phyloP scores from a whole-genome alignment of 31 red algal genomes.

The Asparagopsis taxiformis region DNA sequence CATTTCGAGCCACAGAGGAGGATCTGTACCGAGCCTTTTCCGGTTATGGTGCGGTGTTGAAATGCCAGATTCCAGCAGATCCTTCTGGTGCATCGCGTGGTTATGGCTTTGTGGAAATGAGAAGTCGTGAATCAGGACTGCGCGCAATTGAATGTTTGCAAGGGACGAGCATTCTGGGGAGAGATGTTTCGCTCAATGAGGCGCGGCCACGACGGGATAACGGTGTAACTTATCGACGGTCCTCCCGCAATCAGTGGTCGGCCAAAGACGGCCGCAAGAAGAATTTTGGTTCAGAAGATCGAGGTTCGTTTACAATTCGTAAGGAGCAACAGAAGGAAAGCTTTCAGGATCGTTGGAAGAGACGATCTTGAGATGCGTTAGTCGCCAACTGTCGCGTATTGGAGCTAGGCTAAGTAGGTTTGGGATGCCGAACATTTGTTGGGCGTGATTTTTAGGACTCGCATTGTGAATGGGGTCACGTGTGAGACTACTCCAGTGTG shows the following conservation, averaged over 20 bases:
- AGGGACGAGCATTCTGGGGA: conserved; percentile 47
- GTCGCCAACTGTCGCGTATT: too few species aligned
- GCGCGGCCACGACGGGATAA: conserved; percentile 21
- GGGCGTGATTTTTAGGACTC: too few species aligned
- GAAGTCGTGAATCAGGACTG: conserved; percentile 9
- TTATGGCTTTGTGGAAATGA: conserved; percentile 68
- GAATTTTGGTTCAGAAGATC: too few species aligned
- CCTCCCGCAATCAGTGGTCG: not conserved
- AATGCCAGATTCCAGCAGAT: conserved; percentile 47
- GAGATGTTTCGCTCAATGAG: conserved; percentile 46
- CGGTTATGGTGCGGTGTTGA: conserved; percentile 47
- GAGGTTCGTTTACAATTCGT: too few species aligned
- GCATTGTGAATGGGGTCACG: too few species aligned
- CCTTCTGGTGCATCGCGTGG: conserved; percentile 20
- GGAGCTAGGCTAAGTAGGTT: too few species aligned
- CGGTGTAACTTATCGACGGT: not conserved
- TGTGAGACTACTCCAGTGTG: too few species aligned
- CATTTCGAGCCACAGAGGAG: conserved; percentile 55
- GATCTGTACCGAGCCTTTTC: conserved; percentile 61
- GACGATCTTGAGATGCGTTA: too few species aligned
- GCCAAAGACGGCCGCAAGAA: not conserved
- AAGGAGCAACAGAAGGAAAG: too few species aligned
- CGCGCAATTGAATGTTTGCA: conserved; percentile 43
- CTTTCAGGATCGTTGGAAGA: too few species aligned
- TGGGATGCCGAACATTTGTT: too few species aligned